Base-by-base conservation (phyloP, 2,329 filamentous ascomycete genomes). In the Monosporascus sp. region DNA sequence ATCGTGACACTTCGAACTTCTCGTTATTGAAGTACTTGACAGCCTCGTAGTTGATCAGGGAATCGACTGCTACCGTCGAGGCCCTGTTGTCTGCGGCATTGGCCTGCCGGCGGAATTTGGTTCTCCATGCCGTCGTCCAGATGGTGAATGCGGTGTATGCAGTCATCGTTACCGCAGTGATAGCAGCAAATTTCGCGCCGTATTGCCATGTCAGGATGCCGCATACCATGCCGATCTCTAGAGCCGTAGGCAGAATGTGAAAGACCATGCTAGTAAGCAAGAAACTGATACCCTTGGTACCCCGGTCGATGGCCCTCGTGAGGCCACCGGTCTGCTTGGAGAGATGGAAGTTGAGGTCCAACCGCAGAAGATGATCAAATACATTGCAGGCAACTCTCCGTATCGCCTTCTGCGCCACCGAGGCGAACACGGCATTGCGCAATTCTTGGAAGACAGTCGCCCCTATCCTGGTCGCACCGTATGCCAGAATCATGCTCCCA, bases 21-120 rank as follows among this genome's bases (percentile, higher is more conserved):
- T 99, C 95, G 66, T 99, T 99, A 76, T 99, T 99, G 76, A 97
- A 99, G 75, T 97, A 96, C 73, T 99, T 99, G 67, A 99, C 94
- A 15, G 95, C 93, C 72, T 99, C 94, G 66, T 97, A 99, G 74
- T 99, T 99, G 77, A 99, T 96, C 49, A 99, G 76, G 1, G 92
- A 96, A 73, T 99, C 94, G 1, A 97, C 92, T 0, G 93, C 93
- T 7, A 97, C 91, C 0, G 93, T 97, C 1, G 93, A 95, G 0
- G 91, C 94, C 68, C 86, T 90, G 72, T 97, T 99, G 64, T 99
- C 95, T 0, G 94, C 95, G 6, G 91, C 91, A 68, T 99, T 99
- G 40, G 94, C 91, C 71, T 95, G 89, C 63, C 93, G 88, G 47
- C 95, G 83, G 70, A 99, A 99, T 70, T 95, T 95, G 3, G 95